Conservation (phyloP, 2,329 filamentous ascomycete species). For the Trichoderma aggressivum region DNA sequence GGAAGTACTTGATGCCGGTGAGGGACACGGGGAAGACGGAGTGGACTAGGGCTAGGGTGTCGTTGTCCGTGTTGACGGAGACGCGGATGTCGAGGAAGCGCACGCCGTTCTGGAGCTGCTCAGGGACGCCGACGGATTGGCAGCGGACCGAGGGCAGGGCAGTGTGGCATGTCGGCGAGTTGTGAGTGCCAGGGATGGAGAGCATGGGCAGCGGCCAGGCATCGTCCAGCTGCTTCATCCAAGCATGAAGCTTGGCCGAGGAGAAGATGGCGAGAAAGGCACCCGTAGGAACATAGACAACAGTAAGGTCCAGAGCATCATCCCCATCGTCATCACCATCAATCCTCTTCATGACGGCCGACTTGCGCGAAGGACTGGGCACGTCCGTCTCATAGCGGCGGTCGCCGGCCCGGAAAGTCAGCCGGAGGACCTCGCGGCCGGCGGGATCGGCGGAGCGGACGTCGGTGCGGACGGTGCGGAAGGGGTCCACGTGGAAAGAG, state of each 20-base stretch:
- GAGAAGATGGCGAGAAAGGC: slow-evolving; percentile 64
- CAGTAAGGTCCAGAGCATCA: slow-evolving; percentile 58
- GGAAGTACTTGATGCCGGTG: slow-evolving; percentile 75
- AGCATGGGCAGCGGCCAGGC: slow-evolving; percentile 72
- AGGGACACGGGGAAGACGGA: slow-evolving; percentile 84
- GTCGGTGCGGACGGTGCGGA: slow-evolving; percentile 56
- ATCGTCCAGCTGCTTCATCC: slow-evolving; percentile 78
- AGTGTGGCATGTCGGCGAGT: slow-evolving; percentile 79
- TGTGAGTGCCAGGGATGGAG: slow-evolving; percentile 93
- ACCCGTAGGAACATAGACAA: slow-evolving; percentile 58
- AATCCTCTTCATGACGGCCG: slow-evolving; percentile 58
- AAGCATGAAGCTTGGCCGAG: slow-evolving; percentile 64
- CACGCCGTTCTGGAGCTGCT: slow-evolving; percentile 84
- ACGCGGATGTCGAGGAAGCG: slow-evolving; percentile 93
- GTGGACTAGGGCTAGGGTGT: slow-evolving; percentile 80
- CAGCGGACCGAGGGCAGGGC: slow-evolving; percentile 92
- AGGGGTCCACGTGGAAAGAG: slow-evolving; percentile 63
- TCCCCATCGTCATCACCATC: slow-evolving; percentile 31
- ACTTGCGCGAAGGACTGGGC: slow-evolving; percentile 59
- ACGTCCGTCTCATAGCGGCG: slow-evolving; percentile 66
- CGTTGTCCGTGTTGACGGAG: slow-evolving; percentile 49
- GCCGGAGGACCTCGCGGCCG: slow-evolving; percentile 64
- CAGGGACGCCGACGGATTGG: slow-evolving; percentile 72
- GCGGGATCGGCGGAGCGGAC: slow-evolving; percentile 54
- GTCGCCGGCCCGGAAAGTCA: slow-evolving; percentile 63